Percentiles rank a stretch among this genome's conserved stretches.
These are phyloP conservation scores for Pezicula rhizophila DNA, from an alignment of 2,329 filamentous ascomycete genomes.

Conservation along the genomic window DNA sequence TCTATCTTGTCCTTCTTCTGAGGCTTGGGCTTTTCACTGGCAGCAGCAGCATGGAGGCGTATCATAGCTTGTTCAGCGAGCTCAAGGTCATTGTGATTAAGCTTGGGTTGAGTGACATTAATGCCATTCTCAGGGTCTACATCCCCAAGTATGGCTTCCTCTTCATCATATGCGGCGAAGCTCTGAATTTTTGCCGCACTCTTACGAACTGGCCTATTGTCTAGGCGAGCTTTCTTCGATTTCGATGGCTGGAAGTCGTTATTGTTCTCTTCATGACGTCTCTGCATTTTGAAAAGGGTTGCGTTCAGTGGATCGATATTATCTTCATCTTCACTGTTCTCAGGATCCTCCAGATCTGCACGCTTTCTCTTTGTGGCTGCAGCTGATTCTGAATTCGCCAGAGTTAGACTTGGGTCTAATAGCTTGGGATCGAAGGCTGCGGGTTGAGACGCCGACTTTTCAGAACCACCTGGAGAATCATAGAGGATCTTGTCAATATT, in stretches of 20 bases:
- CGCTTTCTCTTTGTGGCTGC: slow-evolving; percentile 1
- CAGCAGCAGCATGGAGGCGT: slow-evolving; percentile 1
- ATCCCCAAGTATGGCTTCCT: background rate
- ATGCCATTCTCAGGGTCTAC: background rate
- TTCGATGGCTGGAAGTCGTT: background rate
- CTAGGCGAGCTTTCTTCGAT: background rate
- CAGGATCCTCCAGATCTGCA: background rate
- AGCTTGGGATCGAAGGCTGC: slow-evolving; percentile 10
- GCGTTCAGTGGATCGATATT: background rate
- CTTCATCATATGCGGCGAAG: background rate
- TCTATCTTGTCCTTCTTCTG: slow-evolving; percentile 4
- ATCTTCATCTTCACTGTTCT: background rate
- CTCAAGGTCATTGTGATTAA: slow-evolving; percentile 9
- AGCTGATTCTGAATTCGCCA: slow-evolving; percentile 1
- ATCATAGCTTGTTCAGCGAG: slow-evolving; percentile 18
- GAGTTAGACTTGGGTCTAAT: slow-evolving; percentile 18
- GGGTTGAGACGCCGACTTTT: slow-evolving; percentile 7
- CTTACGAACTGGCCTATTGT: background rate
- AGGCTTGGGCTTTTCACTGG: slow-evolving; percentile 1
- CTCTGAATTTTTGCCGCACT: background rate
- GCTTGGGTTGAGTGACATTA: background rate
- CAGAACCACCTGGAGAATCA: slow-evolving; percentile 16
- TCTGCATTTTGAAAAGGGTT: background rate
- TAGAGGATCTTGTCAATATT: slow-evolving; percentile 25
- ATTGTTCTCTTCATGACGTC: background rate